phyloP scores from a whole-genome alignment of 768 basidiomycete species.

The Suillus occidentalis region DNA sequence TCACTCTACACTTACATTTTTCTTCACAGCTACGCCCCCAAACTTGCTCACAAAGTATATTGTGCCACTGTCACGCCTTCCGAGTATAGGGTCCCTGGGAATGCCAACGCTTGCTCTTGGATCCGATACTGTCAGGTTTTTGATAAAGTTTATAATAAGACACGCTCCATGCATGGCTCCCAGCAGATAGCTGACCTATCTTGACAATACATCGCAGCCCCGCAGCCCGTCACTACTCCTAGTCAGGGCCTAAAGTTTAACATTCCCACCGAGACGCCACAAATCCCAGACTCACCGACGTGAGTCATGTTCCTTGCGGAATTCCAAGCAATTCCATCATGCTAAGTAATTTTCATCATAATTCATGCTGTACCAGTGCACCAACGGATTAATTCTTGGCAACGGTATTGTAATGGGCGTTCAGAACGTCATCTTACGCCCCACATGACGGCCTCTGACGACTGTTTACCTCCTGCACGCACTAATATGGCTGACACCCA shows the following conservation, averaged over 20 bases:
- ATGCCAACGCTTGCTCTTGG: neutral
- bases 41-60: neutral
- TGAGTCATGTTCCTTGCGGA: neutral
- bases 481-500: neutral
- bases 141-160: neutral
- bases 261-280: neutral
- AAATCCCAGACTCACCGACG: neutral
- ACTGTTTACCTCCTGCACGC: neutral
- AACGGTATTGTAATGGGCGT: neutral
- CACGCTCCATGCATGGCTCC: neutral
- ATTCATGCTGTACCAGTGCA: neutral
- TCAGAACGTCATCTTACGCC: neutral
- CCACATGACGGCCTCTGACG: neutral
- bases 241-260: neutral
- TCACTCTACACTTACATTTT: neutral
- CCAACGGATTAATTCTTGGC: neutral
- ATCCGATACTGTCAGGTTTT: neutral
- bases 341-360: neutral
- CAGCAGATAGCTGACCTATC: neutral
- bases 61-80: neutral
- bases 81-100: neutral
- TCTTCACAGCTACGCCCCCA: constrained; percentile 1
- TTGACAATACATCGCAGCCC: neutral
- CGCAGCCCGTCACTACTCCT: neutral
- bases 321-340: neutral